Percentiles rank a stretch among this genome's conserved stretches.
Evolutionary conservation across 2,329 filamentous ascomycete species (phyloP).

Genomic region (Cladorrhinum sp.): DNA sequence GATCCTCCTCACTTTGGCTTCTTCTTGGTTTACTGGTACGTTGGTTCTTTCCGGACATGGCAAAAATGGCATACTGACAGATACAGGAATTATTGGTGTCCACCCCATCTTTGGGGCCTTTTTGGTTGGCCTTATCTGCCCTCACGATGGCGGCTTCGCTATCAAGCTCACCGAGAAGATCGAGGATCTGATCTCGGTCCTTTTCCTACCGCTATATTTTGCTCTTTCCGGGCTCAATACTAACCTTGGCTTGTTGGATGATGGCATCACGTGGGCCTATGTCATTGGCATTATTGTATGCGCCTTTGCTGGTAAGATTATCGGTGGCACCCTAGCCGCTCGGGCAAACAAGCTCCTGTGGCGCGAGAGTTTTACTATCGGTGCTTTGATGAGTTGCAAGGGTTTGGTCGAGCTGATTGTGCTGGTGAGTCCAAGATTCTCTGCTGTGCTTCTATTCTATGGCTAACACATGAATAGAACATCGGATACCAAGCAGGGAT

Average conservation of each 20-base stretch:
- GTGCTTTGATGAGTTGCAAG: conserved; percentile 93
- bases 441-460: neutral
- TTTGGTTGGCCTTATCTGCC: conserved; percentile 82
- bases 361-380: conserved; percentile 86
- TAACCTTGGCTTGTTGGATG: conserved; percentile 78
- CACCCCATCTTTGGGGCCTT: conserved; percentile 96
- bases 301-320: conserved; percentile 81
- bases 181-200: conserved; percentile 79
- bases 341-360: conserved; percentile 74
- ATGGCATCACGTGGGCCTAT: conserved; percentile 83
- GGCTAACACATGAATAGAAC: conserved; percentile 40
- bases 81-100: conserved; percentile 72
- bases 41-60: neutral
- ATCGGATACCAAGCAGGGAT: conserved; percentile 82
- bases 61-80: conserved; percentile 1
- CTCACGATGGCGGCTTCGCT: conserved; percentile 83
- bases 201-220: conserved; percentile 91
- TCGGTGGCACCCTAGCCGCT: conserved; percentile 77
- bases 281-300: conserved; percentile 78
- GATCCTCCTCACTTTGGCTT: conserved; percentile 71
- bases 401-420: conserved; percentile 93
- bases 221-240: conserved; percentile 87
- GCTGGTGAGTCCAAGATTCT: conserved; percentile 54
- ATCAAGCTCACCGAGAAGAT: conserved; percentile 93
- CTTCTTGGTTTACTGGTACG: conserved; percentile 71